A percentile compares a stretch with the other conserved stretches of the same genome.
Evolutionary conservation across 164 flowering plant genomes (phyloP).

Genomic region (Liquidambar formosana): DNA sequence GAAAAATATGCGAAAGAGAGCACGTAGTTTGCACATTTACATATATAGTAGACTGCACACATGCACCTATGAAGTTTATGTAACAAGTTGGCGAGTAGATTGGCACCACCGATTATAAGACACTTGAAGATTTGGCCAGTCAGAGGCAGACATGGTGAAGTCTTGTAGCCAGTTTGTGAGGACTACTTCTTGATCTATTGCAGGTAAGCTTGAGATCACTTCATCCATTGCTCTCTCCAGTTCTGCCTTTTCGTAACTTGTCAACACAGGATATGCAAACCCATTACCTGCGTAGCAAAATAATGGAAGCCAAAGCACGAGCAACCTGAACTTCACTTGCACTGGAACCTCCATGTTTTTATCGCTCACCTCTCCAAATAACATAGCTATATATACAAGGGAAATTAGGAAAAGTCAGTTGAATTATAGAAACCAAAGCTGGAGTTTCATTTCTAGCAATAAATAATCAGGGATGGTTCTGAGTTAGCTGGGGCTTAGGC

Average conservation of each 20-base stretch:
- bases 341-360: slow-evolving; percentile 20
- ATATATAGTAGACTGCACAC: no score
- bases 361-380: slow-evolving; percentile 28
- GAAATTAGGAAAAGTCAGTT: not conserved
- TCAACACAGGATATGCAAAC: slow-evolving; percentile 34
- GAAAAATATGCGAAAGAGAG: no score
- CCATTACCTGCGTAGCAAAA: slow-evolving; percentile 52
- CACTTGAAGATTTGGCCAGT: slow-evolving; percentile 60
- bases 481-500: no score
- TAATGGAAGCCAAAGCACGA: slow-evolving; percentile 47
- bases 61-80: no score
- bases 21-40: not conserved
- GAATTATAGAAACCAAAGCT: no score
- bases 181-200: slow-evolving; percentile 45
- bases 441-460: no score
- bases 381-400: slow-evolving; percentile 26
- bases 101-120: slow-evolving; percentile 55
- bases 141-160: slow-evolving; percentile 36
- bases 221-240: slow-evolving; percentile 42
- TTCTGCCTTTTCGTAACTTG: slow-evolving; percentile 42
- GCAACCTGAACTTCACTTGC: slow-evolving; percentile 46
- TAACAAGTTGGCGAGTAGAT: slow-evolving; percentile 32
- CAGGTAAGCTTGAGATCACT: slow-evolving; percentile 36
- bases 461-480: no score
- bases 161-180: slow-evolving; percentile 59